These are phyloP conservation scores for Phialocephala subalpina DNA, from an alignment of 2,329 filamentous ascomycete species.

Conservation along the genomic window DNA sequence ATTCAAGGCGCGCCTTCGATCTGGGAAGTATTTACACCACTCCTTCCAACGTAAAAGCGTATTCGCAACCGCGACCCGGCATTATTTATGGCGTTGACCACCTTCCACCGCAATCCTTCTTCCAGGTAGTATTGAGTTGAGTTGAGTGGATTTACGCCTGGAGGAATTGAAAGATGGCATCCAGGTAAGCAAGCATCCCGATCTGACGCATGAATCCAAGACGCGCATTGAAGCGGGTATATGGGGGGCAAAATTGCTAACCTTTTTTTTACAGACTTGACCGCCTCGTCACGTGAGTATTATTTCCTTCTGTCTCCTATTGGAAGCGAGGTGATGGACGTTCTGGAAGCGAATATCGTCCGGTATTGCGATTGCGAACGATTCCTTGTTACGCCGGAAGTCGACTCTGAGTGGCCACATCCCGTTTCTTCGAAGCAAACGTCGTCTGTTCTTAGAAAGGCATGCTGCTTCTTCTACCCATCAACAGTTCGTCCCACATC, in stretches of 20 bases:
- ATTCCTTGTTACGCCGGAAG: too few species aligned
- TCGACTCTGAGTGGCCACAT: too few species aligned
- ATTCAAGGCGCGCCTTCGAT: background rate
- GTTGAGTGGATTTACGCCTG: slow-evolving; percentile 9
- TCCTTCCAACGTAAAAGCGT: background rate
- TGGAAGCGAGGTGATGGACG: background rate
- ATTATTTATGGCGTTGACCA: slow-evolving; percentile 28
- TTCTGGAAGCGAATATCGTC: background rate
- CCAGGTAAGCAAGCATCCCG: slow-evolving; percentile 42
- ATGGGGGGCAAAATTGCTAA: slow-evolving; percentile 30
- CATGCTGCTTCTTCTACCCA: too few species aligned
- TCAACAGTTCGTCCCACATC: too few species aligned
- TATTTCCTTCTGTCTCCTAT: slow-evolving; percentile 1
- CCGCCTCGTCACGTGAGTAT: slow-evolving; percentile 84
- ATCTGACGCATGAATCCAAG: background rate
- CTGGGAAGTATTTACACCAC: background rate
- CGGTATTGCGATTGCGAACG: too few species aligned
- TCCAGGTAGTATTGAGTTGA: slow-evolving; percentile 39
- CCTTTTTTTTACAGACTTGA: slow-evolving; percentile 72
- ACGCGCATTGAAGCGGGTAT: background rate
- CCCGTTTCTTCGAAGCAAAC: too few species aligned
- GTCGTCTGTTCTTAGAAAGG: too few species aligned
- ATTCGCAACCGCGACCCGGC: slow-evolving; percentile 7
- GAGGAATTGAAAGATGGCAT: slow-evolving; percentile 41
- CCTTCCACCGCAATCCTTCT: slow-evolving; percentile 17